Evolutionary conservation across 2,329 filamentous ascomycete species (phyloP).

Genomic region (Ophiosphaerella korrae): DNA sequence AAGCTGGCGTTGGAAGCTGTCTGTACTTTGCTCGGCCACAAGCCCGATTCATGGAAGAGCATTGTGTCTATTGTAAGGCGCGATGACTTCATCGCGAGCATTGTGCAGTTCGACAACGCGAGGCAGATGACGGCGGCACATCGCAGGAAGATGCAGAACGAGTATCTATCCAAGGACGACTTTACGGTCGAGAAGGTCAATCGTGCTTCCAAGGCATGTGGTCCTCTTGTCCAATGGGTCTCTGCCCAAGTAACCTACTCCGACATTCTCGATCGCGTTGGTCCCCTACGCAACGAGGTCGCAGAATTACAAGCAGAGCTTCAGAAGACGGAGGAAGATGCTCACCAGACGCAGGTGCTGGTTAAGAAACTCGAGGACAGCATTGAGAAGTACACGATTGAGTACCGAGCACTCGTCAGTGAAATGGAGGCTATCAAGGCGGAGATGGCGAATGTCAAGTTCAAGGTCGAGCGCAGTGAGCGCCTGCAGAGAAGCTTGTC

Average conservation of each 20-base stretch:
- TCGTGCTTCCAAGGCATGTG: conserved; percentile 94
- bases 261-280: conserved; percentile 93
- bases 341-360: conserved; percentile 86
- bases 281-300: conserved; percentile 89
- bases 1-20: conserved; percentile 94
- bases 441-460: conserved; percentile 95
- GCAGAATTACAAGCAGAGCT: conserved; percentile 84
- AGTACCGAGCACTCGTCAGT: conserved; percentile 94
- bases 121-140: conserved; percentile 86
- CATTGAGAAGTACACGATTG: conserved; percentile 92
- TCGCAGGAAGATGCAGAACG: conserved; percentile 86
- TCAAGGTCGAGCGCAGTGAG: conserved; percentile 96
- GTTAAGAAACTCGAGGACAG: conserved; percentile 84
- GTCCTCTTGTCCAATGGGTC: conserved; percentile 96
- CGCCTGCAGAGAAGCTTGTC: conserved; percentile 92
- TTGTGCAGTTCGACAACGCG: conserved; percentile 96
- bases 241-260: conserved; percentile 96
- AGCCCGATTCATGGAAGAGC: conserved; percentile 86
- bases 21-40: conserved; percentile 90
- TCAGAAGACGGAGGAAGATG: conserved; percentile 89
- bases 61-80: conserved; percentile 86
- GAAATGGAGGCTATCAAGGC: conserved; percentile 97
- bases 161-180: conserved; percentile 89
- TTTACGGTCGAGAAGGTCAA: conserved; percentile 97
- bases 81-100: conserved; percentile 97